Evolutionary conservation across 1,139 yeast genomes (phyloP).

Genomic region (Hemisphaericaspora lyxosophila): DNA sequence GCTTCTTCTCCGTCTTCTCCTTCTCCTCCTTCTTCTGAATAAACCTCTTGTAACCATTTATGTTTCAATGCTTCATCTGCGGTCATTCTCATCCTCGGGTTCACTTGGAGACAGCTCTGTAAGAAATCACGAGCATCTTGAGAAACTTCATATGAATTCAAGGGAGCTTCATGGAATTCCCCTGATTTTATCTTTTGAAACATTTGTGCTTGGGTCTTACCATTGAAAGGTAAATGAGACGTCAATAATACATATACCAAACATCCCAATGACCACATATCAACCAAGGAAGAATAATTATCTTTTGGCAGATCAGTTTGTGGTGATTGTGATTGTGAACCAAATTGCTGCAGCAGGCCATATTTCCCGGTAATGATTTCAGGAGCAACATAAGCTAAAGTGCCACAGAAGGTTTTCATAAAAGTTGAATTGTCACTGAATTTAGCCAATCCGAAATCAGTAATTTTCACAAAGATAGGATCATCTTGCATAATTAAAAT

Average conservation of each 20-base stretch:
- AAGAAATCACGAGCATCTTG: slow-evolving; percentile 68
- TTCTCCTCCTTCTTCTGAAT: slow-evolving; percentile 9
- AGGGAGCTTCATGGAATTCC: slow-evolving; percentile 75
- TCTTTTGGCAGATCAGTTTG: slow-evolving; percentile 15
- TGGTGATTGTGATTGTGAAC: slow-evolving; percentile 21
- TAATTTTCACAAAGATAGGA: slow-evolving; percentile 84
- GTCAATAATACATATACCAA: slow-evolving; percentile 85
- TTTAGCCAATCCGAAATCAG: slow-evolving; percentile 91
- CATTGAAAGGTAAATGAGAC: slow-evolving; percentile 91
- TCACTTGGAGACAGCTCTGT: slow-evolving; percentile 65
- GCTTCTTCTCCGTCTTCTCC: slow-evolving; percentile 30
- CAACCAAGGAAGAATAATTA: slow-evolving; percentile 81
- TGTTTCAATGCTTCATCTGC: slow-evolving; percentile 73
- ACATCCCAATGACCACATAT: slow-evolving; percentile 92
- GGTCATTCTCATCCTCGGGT: slow-evolving; percentile 67
- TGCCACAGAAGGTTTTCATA: slow-evolving; percentile 88
- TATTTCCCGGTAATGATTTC: slow-evolving; percentile 80
- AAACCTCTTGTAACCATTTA: slow-evolving; percentile 54
- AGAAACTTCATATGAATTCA: slow-evolving; percentile 66
- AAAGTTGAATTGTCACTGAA: slow-evolving; percentile 73
- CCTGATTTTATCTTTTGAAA: slow-evolving; percentile 76
- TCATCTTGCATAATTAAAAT: slow-evolving; percentile 87
- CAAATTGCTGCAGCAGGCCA: too few relatives aligned
- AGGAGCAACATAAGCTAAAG: slow-evolving; percentile 90
- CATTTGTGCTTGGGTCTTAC: slow-evolving; percentile 83